These are phyloP conservation scores for Rhododendron mucronatum DNA, from an alignment of 148 eudicot species.

Conservation along the genomic window DNA sequence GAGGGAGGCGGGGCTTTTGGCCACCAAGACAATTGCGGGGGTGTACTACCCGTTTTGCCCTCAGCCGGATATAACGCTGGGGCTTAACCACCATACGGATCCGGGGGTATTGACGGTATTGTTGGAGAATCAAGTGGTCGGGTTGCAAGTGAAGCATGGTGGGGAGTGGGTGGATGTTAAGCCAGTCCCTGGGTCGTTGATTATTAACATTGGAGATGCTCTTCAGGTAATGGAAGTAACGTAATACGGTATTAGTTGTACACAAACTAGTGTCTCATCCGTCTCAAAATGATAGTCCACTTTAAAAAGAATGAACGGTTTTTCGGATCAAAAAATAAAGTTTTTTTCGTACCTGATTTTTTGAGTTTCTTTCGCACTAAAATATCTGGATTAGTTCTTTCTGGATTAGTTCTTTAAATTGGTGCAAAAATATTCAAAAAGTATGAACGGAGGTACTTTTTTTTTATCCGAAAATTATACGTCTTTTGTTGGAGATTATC, in stretches of 20 bases:
- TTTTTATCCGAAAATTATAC: no score
- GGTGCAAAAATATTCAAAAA: no score
- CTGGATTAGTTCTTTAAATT: no score
- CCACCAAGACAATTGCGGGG: conserved; percentile 9
- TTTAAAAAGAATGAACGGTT: no score
- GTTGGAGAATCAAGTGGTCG: conserved; percentile 38
- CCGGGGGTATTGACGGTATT: conserved; percentile 37
- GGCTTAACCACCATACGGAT: conserved; percentile 41
- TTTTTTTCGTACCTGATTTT: no score
- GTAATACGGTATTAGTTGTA: background rate
- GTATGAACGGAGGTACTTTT: no score
- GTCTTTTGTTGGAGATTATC: no score
- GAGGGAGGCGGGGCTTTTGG: conserved; percentile 14
- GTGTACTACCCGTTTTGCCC: conserved; percentile 46
- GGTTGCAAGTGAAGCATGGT: conserved; percentile 36
- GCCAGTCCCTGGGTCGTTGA: conserved; percentile 35
- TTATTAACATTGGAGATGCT: conserved; percentile 39
- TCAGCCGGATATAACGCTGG: conserved; percentile 35
- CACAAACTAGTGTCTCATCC: background rate
- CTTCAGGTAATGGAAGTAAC: conserved; percentile 29
- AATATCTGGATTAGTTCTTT: no score
- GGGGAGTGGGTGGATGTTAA: conserved; percentile 36
- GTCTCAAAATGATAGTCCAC: no score
- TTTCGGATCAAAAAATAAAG: no score
- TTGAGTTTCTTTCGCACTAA: no score